Percentiles rank a stretch among this genome's conserved stretches.
Evolutionary conservation across 306 rosid species (phyloP).

Genomic region (Malus sieversii): DNA sequence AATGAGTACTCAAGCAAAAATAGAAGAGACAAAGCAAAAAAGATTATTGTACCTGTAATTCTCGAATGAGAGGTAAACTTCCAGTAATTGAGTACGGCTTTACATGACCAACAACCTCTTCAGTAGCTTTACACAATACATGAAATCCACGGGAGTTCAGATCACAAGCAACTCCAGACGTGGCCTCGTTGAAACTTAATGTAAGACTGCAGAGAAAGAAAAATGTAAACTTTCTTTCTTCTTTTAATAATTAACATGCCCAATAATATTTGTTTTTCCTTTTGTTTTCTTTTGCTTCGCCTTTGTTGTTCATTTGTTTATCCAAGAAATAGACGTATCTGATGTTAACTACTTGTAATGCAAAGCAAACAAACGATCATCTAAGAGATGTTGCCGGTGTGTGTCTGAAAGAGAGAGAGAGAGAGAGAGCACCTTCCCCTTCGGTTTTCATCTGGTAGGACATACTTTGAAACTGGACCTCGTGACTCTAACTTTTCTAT

Average conservation of each 20-base stretch:
- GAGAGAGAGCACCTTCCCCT: background rate
- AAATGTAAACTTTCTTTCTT: background rate
- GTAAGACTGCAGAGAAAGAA: conserved; percentile 47
- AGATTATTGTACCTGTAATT: conserved; percentile 55
- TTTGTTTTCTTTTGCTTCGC: background rate
- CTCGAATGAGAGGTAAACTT: conserved; percentile 81
- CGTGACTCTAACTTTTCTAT: no score
- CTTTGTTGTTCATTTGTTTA: background rate
- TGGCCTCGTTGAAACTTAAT: conserved; percentile 55
- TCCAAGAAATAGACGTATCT: background rate
- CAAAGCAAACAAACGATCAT: background rate
- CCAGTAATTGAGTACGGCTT: conserved; percentile 96
- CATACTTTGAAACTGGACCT: no score
- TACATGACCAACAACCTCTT: conserved; percentile 80
- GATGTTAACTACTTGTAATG: background rate
- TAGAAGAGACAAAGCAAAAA: background rate
- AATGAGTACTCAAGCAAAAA: background rate
- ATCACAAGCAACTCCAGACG: conserved; percentile 86
- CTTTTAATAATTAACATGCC: background rate
- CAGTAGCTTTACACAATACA: conserved; percentile 82
- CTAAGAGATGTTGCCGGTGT: background rate
- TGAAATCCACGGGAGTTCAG: conserved; percentile 73
- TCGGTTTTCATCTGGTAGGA: no score
- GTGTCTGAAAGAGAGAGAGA: background rate
- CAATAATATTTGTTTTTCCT: background rate